These are phyloP conservation scores for Cymbopogon flexuosus DNA, from an alignment of 202 grass and related monocot genomes.

Conservation along the genomic window DNA sequence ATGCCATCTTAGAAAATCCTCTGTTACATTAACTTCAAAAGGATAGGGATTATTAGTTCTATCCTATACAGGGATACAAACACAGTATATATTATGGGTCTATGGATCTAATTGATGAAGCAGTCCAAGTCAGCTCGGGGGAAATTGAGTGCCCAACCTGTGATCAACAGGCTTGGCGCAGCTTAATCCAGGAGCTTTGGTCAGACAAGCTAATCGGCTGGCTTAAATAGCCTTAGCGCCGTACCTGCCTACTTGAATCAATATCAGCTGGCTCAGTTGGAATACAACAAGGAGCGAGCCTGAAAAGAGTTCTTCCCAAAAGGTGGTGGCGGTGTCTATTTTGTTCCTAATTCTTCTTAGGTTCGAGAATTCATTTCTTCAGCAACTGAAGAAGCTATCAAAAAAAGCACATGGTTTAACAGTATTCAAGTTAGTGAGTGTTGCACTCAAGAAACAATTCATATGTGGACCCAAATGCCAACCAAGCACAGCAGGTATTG, in stretches of 20 bases:
- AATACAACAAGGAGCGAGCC: background rate
- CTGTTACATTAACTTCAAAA: background rate
- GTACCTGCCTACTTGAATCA: background rate
- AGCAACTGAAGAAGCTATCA: background rate
- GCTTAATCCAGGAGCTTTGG: slow-evolving; percentile 1
- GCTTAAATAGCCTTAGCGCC: background rate
- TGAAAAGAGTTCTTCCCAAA: background rate
- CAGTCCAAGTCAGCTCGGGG: background rate
- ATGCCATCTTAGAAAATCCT: background rate
- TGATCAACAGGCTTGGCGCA: background rate
- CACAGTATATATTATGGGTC: background rate
- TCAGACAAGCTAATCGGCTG: background rate
- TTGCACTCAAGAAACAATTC: background rate
- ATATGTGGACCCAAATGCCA: slow-evolving; percentile 11
- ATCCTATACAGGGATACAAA: background rate
- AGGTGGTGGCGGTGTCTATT: background rate
- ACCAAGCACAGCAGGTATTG: background rate
- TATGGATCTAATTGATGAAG: background rate
- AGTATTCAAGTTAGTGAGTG: background rate
- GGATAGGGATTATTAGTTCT: background rate
- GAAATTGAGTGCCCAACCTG: background rate
- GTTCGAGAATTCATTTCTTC: background rate
- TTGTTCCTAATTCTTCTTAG: background rate
- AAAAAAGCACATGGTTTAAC: background rate
- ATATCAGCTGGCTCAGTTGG: background rate